Evolutionary conservation across 352 stramenopile genomes (phyloP).

Genomic region (Phytopythium cucurbitacearum): DNA sequence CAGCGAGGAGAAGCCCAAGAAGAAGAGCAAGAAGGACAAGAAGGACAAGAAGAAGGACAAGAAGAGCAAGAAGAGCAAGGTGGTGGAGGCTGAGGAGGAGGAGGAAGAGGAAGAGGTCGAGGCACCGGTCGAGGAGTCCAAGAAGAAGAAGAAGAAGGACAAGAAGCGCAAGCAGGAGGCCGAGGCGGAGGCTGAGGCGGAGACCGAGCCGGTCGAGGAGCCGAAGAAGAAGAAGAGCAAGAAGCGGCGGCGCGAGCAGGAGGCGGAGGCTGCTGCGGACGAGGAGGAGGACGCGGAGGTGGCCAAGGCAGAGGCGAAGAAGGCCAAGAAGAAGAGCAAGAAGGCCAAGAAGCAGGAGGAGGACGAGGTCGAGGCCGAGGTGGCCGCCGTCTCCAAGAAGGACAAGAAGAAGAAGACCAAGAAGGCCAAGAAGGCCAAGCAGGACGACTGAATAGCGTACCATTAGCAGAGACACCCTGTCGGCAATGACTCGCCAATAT

Average conservation of each 20-base stretch:
- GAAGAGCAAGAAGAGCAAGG: slow-evolving; percentile 22
- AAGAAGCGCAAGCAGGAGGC: slow-evolving; percentile 32
- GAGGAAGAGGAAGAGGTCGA: slow-evolving; percentile 14
- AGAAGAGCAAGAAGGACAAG: slow-evolving; percentile 25
- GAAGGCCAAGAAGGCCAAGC: slow-evolving; percentile 50
- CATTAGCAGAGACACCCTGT: no score
- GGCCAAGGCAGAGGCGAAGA: slow-evolving; percentile 6
- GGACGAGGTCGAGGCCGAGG: not conserved
- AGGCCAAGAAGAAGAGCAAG: slow-evolving; percentile 16
- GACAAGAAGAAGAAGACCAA: slow-evolving; percentile 18
- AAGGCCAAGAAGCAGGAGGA: slow-evolving; percentile 28
- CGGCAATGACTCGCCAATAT: no score
- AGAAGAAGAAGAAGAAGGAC: slow-evolving; percentile 35
- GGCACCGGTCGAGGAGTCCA: slow-evolving; percentile 18
- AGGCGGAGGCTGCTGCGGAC: slow-evolving; percentile 18
- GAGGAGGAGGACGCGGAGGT: not conserved
- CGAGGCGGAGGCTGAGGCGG: slow-evolving; percentile 2
- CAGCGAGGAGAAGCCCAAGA: slow-evolving; percentile 31
- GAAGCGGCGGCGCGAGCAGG: slow-evolving; percentile 41
- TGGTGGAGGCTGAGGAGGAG: slow-evolving; percentile 7
- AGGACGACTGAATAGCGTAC: slow-evolving; percentile 12
- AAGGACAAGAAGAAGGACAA: slow-evolving; percentile 19
- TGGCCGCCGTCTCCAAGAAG: slow-evolving; percentile 1
- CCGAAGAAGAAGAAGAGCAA: slow-evolving; percentile 18
- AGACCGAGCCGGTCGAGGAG: not conserved